Percentiles rank a stretch among this genome's conserved stretches.
Conservation (phyloP, 2,329 filamentous ascomycete species). For the Penicillium psychrosexuale region DNA sequence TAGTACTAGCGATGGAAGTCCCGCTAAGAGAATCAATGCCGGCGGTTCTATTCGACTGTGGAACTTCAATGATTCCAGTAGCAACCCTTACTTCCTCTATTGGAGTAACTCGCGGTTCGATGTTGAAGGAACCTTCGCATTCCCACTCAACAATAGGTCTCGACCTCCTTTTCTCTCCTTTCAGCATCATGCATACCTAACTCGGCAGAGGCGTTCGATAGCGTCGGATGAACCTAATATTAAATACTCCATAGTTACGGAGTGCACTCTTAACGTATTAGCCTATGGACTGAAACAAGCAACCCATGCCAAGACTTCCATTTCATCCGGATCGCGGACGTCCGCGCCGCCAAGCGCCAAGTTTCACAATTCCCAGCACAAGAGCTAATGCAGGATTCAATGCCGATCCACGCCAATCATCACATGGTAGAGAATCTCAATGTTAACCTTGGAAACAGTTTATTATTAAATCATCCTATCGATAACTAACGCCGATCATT, state of each 20-base stretch:
- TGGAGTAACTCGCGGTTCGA: too few relatives aligned
- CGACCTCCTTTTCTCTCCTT: neutral
- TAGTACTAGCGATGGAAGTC: too few relatives aligned
- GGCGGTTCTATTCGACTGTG: too few relatives aligned
- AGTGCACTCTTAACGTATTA: neutral
- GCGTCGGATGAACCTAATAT: neutral
- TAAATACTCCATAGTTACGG: too few relatives aligned
- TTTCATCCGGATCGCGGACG: neutral
- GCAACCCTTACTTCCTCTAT: too few relatives aligned
- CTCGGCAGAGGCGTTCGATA: neutral
- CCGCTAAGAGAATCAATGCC: too few relatives aligned
- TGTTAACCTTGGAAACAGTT: too few relatives aligned
- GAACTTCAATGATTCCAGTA: too few relatives aligned
- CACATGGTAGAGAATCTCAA: neutral
- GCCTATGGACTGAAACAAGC: neutral
- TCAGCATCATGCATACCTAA: neutral
- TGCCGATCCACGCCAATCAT: neutral
- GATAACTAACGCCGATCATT: too few relatives aligned
- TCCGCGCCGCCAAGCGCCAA: neutral
- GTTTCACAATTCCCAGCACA: neutral
- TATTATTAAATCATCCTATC: too few relatives aligned
- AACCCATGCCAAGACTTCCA: neutral
- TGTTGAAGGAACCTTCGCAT: too few relatives aligned
- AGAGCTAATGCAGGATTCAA: neutral
- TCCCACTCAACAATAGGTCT: neutral